Conservation (phyloP, 169 alveolate genomes). For the Eimeria tenella region DNA sequence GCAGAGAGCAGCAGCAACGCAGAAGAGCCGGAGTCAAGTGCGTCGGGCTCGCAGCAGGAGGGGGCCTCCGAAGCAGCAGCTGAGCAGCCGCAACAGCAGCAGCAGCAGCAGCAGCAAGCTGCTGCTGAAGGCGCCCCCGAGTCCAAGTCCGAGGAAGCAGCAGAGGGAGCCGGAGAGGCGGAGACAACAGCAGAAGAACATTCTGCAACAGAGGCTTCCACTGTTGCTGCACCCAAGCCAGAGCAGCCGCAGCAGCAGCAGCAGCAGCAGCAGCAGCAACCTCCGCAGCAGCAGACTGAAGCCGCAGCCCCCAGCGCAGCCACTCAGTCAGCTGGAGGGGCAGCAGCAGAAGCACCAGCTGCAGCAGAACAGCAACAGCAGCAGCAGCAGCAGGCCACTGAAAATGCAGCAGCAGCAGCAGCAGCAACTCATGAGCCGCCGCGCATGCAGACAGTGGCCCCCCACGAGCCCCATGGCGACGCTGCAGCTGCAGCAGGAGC, state of each 20-base stretch:
- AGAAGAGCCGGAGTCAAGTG: not conserved
- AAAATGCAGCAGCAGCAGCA: not conserved
- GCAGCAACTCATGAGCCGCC: not conserved
- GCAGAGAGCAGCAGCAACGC: not conserved
- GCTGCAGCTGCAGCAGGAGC: not conserved
- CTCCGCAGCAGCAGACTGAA: not conserved
- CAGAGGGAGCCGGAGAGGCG: not conserved
- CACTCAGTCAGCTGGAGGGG: not conserved
- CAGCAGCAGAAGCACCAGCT: not conserved
- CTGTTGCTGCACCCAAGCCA: not conserved
- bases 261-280: not conserved
- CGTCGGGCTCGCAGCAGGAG: not conserved
- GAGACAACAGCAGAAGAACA: not conserved
- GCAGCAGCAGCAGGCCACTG: not conserved
- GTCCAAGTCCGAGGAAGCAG: not conserved
- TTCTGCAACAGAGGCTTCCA: not conserved
- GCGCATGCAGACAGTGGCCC: not conserved
- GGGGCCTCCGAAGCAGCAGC: not conserved
- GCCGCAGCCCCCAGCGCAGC: not conserved
- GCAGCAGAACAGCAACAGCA: not conserved
- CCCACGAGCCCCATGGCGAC: not conserved
- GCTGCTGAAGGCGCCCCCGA: not conserved
- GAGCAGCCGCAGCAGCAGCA: not conserved
- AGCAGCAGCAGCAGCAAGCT: slow-evolving; percentile 1
- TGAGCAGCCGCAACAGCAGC: not conserved